Conservation (phyloP, 1,284 basidiomycete genomes). For the Clitocybe nebularis region DNA sequence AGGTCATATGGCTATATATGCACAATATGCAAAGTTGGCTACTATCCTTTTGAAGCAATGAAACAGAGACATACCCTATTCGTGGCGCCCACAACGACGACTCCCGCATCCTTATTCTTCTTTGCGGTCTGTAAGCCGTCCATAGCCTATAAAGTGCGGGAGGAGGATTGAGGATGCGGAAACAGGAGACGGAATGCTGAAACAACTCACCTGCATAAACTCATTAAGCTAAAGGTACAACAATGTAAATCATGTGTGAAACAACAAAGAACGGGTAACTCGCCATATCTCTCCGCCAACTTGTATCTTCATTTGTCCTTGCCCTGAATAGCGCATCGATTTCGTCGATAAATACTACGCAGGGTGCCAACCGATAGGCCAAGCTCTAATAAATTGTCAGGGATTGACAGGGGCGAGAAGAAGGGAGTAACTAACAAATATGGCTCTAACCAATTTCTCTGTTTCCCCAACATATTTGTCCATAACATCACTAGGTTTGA, state of each 20-base stretch:
- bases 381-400: conserved; percentile 8
- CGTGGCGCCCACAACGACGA: conserved; percentile 18
- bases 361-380: conserved; percentile 16
- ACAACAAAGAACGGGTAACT: neutral
- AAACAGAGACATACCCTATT: conserved; percentile 16
- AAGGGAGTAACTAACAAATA: neutral
- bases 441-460: neutral
- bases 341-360: conserved; percentile 19
- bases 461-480: neutral
- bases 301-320: conserved; percentile 2
- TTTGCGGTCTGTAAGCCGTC: conserved; percentile 17
- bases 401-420: neutral
- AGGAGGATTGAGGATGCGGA: neutral
- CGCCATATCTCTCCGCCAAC: neutral
- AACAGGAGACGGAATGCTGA: neutral
- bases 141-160: conserved; percentile 19
- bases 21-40: neutral
- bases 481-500: neutral
- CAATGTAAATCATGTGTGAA: neutral
- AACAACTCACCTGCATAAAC: neutral
- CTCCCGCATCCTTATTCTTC: conserved; percentile 13
- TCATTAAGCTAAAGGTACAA: neutral
- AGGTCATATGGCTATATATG: conserved; percentile 17
- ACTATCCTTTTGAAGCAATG: no score
- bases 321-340: conserved; percentile 15